Evolutionary conservation across 306 rosid genomes (phyloP).

Genomic region (Rosa lucieae): DNA sequence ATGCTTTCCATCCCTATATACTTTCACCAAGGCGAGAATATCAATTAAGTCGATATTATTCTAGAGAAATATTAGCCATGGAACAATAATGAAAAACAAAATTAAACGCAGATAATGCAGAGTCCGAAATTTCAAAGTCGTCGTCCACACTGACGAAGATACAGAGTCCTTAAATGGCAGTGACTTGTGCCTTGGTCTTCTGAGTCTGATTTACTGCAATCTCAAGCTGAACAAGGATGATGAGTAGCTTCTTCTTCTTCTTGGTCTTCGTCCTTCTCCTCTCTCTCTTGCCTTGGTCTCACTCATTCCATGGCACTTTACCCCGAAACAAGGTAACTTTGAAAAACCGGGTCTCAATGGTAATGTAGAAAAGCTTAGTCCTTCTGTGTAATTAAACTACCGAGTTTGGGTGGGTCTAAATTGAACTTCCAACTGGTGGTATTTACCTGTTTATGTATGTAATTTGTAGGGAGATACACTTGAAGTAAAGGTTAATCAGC

Average conservation of each 20-base stretch:
- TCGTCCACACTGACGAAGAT: background rate
- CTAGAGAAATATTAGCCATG: too few relatives aligned
- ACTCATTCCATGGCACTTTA: conserved; percentile 75
- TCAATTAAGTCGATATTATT: too few relatives aligned
- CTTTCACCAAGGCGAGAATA: too few relatives aligned
- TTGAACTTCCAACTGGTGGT: background rate
- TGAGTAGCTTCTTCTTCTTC: background rate
- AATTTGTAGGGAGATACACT: conserved; percentile 56
- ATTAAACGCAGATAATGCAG: background rate
- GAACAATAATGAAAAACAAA: too few relatives aligned
- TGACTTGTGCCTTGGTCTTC: background rate
- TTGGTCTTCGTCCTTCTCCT: background rate
- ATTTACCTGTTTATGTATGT: background rate
- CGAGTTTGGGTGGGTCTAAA: background rate
- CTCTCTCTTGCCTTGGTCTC: background rate
- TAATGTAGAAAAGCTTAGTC: background rate
- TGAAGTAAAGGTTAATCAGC: conserved; percentile 80
- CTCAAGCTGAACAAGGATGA: background rate
- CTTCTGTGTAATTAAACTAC: background rate
- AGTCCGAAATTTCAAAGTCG: background rate
- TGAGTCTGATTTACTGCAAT: background rate
- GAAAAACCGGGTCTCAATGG: background rate
- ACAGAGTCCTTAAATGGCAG: too few relatives aligned
- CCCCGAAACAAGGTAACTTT: conserved; percentile 35
- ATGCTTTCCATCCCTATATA: too few relatives aligned